Base-by-base conservation (phyloP, 2,329 filamentous ascomycete species). In the Colletotrichum graminicola region DNA sequence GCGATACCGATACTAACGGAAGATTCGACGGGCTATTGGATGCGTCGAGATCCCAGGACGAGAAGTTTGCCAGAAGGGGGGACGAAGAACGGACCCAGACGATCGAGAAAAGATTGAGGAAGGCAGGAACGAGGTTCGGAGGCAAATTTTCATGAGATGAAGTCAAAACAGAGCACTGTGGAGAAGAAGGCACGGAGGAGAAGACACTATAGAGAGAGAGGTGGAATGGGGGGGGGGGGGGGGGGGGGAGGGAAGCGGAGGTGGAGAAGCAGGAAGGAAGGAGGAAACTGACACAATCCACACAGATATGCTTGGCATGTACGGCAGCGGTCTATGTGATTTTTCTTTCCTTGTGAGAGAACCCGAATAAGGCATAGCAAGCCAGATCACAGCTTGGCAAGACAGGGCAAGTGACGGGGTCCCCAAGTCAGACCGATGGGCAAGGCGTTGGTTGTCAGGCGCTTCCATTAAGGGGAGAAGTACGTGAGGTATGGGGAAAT, bases 101-200 rank as follows among this genome's bases (percentile, higher is more conserved):
- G 45, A 21, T 43, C 7, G 32, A 18, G 10, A 18, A n/a, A 8
- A 29, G 21, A 49, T 4, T 21, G 21, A 39, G 39, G 21, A 62
- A 12, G 23, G 47, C 6, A 49, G n/a, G 41, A 12, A 34, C 11
- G 26, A 43, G 43, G 4, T 51, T 16, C 12, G 18, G 26, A 41
- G 51, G 49, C 36, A 16, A 16, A 49, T 4, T 51, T 23, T 43
- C 57, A 68, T 62, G 68, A 71, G 57, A 62, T 68, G 68, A 59
- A 59, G 68, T 71, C 64, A 49, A 68, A 71, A 68, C 59, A 71
- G 52, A 60, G 60, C 60, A 62, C 60, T 52, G 45, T 52, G 45
- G 36, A 51, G 34, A 23, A 18, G 18, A n/a, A 12, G 45, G 21
- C 11, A 11, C 45, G 21, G 21, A 51, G 34, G 34, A 18, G 18